Evolutionary conservation across 192 early-diverging fungal species (phyloP).

Genomic region (Umbelopsis vinacea): DNA sequence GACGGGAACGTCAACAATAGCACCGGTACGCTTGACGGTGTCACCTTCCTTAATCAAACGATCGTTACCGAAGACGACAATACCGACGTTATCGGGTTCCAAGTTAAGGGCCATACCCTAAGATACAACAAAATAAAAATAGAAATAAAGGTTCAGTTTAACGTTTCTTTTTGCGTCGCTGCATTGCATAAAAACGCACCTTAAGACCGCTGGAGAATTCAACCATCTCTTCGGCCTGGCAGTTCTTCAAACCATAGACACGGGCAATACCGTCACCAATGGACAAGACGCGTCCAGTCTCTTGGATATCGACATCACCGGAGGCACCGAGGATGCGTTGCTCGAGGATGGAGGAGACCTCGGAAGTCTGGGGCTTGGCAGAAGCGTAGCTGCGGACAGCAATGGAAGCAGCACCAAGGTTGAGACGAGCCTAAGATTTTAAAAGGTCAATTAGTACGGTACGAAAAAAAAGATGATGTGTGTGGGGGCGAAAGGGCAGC

Average conservation of each 20-base stretch:
- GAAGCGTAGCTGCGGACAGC: conserved; percentile 58
- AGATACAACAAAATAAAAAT: background rate
- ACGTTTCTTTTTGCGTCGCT: too few species aligned
- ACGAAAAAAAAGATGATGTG: background rate
- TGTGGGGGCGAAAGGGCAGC: background rate
- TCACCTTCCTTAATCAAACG: conserved; percentile 99
- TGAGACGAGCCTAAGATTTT: conserved; percentile 51
- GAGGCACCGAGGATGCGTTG: conserved; percentile 91
- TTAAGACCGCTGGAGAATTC: conserved; percentile 99
- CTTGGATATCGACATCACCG: conserved; percentile 87
- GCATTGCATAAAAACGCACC: conserved; percentile 63
- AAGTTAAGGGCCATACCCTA: conserved; percentile 99
- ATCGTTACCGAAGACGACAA: conserved; percentile 99
- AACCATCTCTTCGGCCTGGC: conserved; percentile 99
- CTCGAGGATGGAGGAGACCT: conserved; percentile 98
- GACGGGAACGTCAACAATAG: conserved; percentile 98
- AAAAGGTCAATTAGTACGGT: too few species aligned
- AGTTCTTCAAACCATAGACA: conserved; percentile 98
- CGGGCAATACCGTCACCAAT: conserved; percentile 99
- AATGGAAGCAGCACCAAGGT: conserved; percentile 54
- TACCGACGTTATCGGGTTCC: conserved; percentile 99
- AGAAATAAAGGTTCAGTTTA: too few species aligned
- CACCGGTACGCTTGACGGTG: conserved; percentile 97
- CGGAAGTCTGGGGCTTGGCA: conserved; percentile 78
- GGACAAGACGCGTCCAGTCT: conserved; percentile 98